These are phyloP conservation scores for Cladophialophora yegresii DNA, from an alignment of 2,329 filamentous ascomycete genomes.

Conservation along the genomic window DNA sequence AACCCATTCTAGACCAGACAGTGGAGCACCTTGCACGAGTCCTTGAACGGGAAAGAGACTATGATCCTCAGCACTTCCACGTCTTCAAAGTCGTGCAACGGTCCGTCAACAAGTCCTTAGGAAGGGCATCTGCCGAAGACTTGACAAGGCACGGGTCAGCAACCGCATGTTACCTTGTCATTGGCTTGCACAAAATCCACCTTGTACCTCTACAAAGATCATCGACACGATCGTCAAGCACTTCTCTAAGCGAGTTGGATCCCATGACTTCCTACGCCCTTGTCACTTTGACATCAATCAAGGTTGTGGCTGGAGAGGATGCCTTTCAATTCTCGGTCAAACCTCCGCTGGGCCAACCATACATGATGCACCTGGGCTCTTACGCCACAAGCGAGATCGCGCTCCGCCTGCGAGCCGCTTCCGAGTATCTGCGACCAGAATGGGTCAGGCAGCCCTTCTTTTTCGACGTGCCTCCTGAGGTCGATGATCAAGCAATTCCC, in stretches of 20 bases:
- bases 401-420: conserved; percentile 61
- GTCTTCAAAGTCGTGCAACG: conserved; percentile 70
- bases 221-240: conserved; percentile 56
- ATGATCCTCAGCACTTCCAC: conserved; percentile 66
- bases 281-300: conserved; percentile 61
- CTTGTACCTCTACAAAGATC: conserved; percentile 65
- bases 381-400: conserved; percentile 66
- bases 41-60: conserved; percentile 67
- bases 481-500: conserved; percentile 55
- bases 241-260: conserved; percentile 55
- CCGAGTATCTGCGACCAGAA: conserved; percentile 65
- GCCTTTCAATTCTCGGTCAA: conserved; percentile 67
- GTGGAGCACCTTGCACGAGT: conserved; percentile 64
- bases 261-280: conserved; percentile 62
- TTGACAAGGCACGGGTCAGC: conserved; percentile 64
- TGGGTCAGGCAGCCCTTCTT: conserved; percentile 66
- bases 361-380: conserved; percentile 63
- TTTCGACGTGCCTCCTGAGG: conserved; percentile 60
- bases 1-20: conserved; percentile 56
- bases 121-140: conserved; percentile 65
- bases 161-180: conserved; percentile 64
- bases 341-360: conserved; percentile 58
- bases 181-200: conserved; percentile 70
- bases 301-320: conserved; percentile 64
- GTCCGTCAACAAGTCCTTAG: conserved; percentile 57